phyloP scores from a whole-genome alignment of 768 basidiomycete genomes.

The Tylopilus subfusipes region DNA sequence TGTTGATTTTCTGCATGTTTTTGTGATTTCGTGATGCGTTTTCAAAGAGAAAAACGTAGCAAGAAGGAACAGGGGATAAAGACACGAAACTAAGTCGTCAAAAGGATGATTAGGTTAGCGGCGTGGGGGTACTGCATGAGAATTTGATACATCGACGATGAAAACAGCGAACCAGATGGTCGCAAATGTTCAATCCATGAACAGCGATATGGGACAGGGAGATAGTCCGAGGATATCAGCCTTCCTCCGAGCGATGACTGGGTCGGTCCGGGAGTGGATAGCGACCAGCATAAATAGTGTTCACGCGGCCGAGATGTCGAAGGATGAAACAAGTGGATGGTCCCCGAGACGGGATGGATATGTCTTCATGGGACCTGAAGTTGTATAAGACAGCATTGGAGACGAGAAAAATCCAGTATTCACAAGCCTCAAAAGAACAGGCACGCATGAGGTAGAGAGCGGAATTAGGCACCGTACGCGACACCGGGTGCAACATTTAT shows the following conservation, averaged over 20 bases:
- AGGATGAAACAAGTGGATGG: slow-evolving; percentile 31
- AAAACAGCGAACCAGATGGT: slow-evolving; percentile 25
- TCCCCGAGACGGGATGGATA: slow-evolving; percentile 64
- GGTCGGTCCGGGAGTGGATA: slow-evolving; percentile 16
- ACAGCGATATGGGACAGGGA: slow-evolving; percentile 28
- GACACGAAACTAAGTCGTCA: slow-evolving; percentile 36
- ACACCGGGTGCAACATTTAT: slow-evolving; percentile 31
- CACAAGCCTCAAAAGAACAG: slow-evolving; percentile 34
- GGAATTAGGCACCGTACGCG: slow-evolving; percentile 37
- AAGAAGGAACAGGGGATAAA: slow-evolving; percentile 36
- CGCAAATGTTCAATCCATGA: slow-evolving; percentile 38
- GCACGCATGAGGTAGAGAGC: slow-evolving; percentile 37
- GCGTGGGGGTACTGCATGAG: slow-evolving; percentile 29
- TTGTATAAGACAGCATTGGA: slow-evolving; percentile 22
- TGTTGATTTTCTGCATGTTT: slow-evolving; percentile 34
- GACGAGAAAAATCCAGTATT: slow-evolving; percentile 34
- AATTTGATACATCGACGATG: slow-evolving; percentile 33
- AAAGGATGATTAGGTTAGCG: slow-evolving; percentile 35
- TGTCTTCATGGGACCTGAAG: slow-evolving; percentile 44
- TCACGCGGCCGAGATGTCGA: slow-evolving; percentile 30
- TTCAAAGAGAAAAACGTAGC: slow-evolving; percentile 34
- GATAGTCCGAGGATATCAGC: slow-evolving; percentile 33
- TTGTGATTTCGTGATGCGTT: slow-evolving; percentile 34
- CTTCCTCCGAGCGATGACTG: slow-evolving; percentile 26
- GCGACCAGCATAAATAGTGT: slow-evolving; percentile 30